Conservation (phyloP, 768 basidiomycete genomes). For the Pisolithus tinctorius region DNA sequence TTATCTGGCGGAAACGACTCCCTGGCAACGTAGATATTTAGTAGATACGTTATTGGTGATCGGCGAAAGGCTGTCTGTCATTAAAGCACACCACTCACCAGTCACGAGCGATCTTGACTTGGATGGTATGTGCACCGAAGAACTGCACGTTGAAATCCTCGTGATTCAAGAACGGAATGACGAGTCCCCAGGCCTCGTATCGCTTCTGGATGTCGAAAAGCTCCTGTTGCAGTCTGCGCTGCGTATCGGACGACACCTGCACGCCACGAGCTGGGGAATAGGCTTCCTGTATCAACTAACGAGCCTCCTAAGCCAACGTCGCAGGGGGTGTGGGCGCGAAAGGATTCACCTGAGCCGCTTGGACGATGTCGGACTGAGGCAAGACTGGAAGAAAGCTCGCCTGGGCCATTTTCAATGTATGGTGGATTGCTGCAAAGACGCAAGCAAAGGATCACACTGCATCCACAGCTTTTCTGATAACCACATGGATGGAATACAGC, state of each 20-base stretch:
- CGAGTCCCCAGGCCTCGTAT: constrained; percentile 79
- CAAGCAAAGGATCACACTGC: background rate
- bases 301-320: constrained; percentile 8
- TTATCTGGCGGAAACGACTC: constrained; percentile 64
- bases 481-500: too few relatives aligned
- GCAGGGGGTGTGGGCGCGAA: constrained; percentile 7
- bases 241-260: constrained; percentile 46
- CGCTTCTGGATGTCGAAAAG: constrained; percentile 71
- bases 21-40: constrained; percentile 35
- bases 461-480: too few relatives aligned
- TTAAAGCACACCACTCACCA: constrained; percentile 47
- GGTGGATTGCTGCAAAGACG: background rate
- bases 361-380: constrained; percentile 45
- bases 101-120: constrained; percentile 90
- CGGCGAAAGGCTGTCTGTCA: background rate
- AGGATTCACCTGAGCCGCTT: constrained; percentile 50
- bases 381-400: constrained; percentile 46
- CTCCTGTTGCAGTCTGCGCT: constrained; percentile 61
- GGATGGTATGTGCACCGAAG: constrained; percentile 90
- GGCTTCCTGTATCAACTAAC: constrained; percentile 64
- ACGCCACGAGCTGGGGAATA: constrained; percentile 44
- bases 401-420: constrained; percentile 13
- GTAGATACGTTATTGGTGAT: constrained; percentile 3
- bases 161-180: constrained; percentile 67
- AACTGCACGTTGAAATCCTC: constrained; percentile 83